Evolutionary conservation across 2,329 filamentous ascomycete genomes (phyloP).

Genomic region (Penicillium frequentans): DNA sequence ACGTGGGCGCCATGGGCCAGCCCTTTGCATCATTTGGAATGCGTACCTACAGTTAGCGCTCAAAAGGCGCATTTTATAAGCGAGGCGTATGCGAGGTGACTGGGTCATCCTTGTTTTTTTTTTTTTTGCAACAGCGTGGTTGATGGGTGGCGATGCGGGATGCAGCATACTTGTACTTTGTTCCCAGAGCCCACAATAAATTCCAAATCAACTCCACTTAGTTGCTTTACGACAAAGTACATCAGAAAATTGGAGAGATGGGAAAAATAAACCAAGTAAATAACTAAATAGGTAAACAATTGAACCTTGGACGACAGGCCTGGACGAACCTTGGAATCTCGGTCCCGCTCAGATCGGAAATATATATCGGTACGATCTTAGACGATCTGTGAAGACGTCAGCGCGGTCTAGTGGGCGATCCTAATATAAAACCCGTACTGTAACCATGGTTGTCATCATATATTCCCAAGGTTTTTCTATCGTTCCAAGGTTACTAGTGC

Average conservation of each 20-base stretch:
- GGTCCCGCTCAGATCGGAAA: background rate
- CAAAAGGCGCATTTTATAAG: constrained; percentile 1
- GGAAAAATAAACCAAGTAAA: background rate
- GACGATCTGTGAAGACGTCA: background rate
- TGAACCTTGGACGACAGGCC: background rate
- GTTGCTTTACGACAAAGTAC: background rate
- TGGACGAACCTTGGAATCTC: background rate
- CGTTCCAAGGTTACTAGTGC: background rate
- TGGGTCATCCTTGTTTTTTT: constrained; percentile 10
- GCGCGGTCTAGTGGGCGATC: background rate
- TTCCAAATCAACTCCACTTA: background rate
- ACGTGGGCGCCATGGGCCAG: constrained; percentile 7
- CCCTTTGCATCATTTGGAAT: constrained; percentile 6
- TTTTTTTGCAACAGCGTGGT: constrained; percentile 8
- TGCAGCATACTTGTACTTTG: constrained; percentile 6
- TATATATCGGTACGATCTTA: background rate
- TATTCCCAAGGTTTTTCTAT: too few species aligned
- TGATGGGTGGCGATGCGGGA: constrained; percentile 16
- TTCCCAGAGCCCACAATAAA: background rate
- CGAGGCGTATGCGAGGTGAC: constrained; percentile 12
- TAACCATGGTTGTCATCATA: too few species aligned
- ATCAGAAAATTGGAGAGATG: background rate
- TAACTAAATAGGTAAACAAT: background rate
- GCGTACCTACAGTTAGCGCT: constrained; percentile 16
- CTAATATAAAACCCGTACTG: background rate